Evolutionary conservation across 148 eudicot genomes (phyloP).

Genomic region (Nepenthes gracilis): DNA sequence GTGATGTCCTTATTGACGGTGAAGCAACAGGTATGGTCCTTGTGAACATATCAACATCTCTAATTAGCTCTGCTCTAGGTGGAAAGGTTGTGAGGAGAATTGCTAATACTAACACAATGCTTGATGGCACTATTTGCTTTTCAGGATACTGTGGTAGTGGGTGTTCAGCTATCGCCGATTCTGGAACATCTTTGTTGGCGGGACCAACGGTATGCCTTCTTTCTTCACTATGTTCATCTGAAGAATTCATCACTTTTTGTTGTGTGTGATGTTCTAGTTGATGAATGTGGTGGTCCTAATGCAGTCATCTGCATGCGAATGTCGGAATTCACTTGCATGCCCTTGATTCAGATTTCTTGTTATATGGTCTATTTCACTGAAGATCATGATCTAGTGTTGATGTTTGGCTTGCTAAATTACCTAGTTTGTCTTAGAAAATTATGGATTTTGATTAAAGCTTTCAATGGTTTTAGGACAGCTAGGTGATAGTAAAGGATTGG

Average conservation of each 20-base stretch:
- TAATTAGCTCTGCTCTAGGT: neutral
- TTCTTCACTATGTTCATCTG: constrained; percentile 2
- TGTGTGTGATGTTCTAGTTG: neutral
- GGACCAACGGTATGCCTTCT: constrained; percentile 74
- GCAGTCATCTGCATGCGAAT: neutral
- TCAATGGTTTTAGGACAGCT: too few relatives aligned
- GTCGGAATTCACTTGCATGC: too few relatives aligned
- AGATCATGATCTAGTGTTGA: too few relatives aligned
- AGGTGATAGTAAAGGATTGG: too few relatives aligned
- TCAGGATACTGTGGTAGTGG: constrained; percentile 63
- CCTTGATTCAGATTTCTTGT: too few relatives aligned
- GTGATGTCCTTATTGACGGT: constrained; percentile 74
- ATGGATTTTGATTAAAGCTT: too few relatives aligned
- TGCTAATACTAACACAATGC: too few relatives aligned
- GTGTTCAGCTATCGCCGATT: constrained; percentile 96
- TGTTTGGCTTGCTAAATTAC: too few relatives aligned
- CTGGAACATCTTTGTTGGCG: constrained; percentile 87
- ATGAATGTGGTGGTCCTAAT: neutral
- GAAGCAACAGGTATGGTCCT: constrained; percentile 53
- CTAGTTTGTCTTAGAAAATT: too few relatives aligned
- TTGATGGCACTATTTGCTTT: neutral
- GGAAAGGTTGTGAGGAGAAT: neutral
- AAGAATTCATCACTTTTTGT: neutral
- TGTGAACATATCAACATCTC: neutral
- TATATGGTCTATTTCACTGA: too few relatives aligned